phyloP scores from a whole-genome alignment of 1,284 basidiomycete genomes.

The Rhodotorula sp. region DNA sequence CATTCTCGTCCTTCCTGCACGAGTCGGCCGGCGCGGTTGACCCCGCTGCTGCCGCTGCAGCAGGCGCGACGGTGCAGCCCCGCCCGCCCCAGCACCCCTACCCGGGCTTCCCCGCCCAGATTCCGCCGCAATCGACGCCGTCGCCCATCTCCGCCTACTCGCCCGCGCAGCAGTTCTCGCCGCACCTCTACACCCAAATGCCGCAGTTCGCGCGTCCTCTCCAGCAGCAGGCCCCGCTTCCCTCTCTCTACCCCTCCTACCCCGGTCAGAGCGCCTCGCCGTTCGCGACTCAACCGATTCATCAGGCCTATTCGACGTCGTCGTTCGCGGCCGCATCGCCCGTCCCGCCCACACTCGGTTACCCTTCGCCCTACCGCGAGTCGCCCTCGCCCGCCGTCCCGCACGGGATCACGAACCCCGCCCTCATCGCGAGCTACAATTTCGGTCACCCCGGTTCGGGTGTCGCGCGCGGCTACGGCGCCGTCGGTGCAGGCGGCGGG shows the following conservation, averaged over 20 bases:
- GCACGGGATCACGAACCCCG: constrained; percentile 35
- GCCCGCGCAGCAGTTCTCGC: constrained; percentile 18
- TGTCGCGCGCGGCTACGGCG: constrained; percentile 20
- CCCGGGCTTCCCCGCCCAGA: constrained; percentile 1
- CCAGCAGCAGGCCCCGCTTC: constrained; percentile 4
- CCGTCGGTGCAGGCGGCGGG: constrained; percentile 18
- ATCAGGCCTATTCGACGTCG: constrained; percentile 8
- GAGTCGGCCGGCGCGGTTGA: constrained; percentile 30
- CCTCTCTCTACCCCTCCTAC: constrained; percentile 14
- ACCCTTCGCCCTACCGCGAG: constrained; percentile 17
- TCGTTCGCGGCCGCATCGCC: constrained; percentile 16
- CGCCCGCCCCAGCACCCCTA: neutral
- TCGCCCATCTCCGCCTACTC: constrained; percentile 31
- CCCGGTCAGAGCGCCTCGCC: constrained; percentile 17
- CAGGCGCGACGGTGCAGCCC: neutral
- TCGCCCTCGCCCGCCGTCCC: constrained; percentile 10
- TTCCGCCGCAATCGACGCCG: constrained; percentile 20
- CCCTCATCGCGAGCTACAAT: constrained; percentile 29
- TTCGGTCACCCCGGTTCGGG: constrained; percentile 13
- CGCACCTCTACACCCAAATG: constrained; percentile 9
- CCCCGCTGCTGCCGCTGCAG: neutral
- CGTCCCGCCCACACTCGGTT: constrained; percentile 8
- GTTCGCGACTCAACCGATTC: constrained; percentile 10
- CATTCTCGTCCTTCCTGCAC: constrained; percentile 40
- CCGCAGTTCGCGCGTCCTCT: neutral